Conservation (phyloP, 1,284 basidiomycete species). For the Schizopora paradoxa region DNA sequence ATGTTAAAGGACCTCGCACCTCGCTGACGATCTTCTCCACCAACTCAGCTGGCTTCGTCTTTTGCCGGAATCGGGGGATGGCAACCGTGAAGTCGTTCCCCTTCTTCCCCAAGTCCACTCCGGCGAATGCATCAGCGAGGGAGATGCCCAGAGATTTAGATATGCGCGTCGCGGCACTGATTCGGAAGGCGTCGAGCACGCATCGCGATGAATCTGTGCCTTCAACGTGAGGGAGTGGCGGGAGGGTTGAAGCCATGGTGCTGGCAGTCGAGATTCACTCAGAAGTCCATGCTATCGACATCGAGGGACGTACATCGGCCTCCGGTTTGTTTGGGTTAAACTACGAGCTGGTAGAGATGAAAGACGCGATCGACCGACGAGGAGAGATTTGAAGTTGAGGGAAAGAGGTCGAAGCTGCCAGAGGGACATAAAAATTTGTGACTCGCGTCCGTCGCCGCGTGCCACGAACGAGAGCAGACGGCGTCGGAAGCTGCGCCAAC, state of each 20-base stretch:
- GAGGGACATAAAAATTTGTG: neutral
- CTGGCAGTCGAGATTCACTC: too few relatives aligned
- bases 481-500: too few relatives aligned
- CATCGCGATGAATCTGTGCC: slow-evolving; percentile 70
- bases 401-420: neutral
- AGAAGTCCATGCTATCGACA: too few relatives aligned
- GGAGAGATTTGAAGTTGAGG: neutral
- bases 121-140: slow-evolving; percentile 73
- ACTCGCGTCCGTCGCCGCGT: neutral
- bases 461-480: neutral
- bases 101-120: slow-evolving; percentile 80
- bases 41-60: slow-evolving; percentile 77
- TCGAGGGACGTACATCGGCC: slow-evolving; percentile 1
- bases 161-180: slow-evolving; percentile 76
- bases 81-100: slow-evolving; percentile 94
- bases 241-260: slow-evolving; percentile 20
- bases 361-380: neutral
- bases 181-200: slow-evolving; percentile 81
- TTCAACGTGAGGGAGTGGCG: slow-evolving; percentile 47
- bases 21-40: slow-evolving; percentile 70
- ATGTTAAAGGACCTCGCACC: slow-evolving; percentile 42
- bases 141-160: slow-evolving; percentile 68
- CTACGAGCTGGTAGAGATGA: too few relatives aligned
- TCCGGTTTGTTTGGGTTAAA: too few relatives aligned
- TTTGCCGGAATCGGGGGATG: slow-evolving; percentile 84